phyloP scores from a whole-genome alignment of 2,329 filamentous ascomycete species.

The Colletotrichum gigasporum region DNA sequence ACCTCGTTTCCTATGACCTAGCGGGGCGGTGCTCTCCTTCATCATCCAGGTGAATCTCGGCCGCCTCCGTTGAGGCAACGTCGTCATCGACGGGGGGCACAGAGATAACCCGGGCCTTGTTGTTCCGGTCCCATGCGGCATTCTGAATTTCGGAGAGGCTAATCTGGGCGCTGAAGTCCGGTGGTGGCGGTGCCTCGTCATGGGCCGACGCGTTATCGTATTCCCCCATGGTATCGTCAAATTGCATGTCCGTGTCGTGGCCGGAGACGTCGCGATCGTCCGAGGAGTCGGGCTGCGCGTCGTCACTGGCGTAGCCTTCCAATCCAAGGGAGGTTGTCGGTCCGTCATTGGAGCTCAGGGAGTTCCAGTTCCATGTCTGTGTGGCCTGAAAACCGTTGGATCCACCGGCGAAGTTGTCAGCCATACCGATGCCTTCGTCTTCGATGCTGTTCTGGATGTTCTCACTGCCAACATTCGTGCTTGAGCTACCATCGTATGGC shows the following conservation, averaged over 20 bases:
- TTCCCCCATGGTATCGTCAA: constrained; percentile 28
- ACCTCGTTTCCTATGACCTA: background rate
- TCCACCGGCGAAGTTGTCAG: constrained; percentile 43
- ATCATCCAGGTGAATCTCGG: constrained; percentile 60
- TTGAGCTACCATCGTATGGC: constrained; percentile 39
- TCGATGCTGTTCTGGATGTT: constrained; percentile 55
- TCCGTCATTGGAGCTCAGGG: constrained; percentile 42
- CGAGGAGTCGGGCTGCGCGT: constrained; percentile 52
- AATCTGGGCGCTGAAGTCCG: constrained; percentile 33
- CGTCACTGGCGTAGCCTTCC: constrained; percentile 53
- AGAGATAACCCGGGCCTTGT: constrained; percentile 46
- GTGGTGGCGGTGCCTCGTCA: constrained; percentile 36
- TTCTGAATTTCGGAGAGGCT: constrained; percentile 42
- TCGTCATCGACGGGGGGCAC: constrained; percentile 49
- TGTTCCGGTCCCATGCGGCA: constrained; percentile 45
- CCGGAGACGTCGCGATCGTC: constrained; percentile 43
- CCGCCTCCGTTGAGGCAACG: constrained; percentile 53
- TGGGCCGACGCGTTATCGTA: constrained; percentile 14
- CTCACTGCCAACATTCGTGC: constrained; percentile 33
- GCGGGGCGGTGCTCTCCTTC: constrained; percentile 38
- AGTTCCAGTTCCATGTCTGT: constrained; percentile 58
- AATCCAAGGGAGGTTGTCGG: constrained; percentile 40
- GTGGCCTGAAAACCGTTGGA: constrained; percentile 41
- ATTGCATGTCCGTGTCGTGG: constrained; percentile 32
- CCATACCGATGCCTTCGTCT: constrained; percentile 57